These are phyloP conservation scores for Pyrenochaeta sp. DNA, from an alignment of 2,329 filamentous ascomycete genomes.

Conservation along the genomic window DNA sequence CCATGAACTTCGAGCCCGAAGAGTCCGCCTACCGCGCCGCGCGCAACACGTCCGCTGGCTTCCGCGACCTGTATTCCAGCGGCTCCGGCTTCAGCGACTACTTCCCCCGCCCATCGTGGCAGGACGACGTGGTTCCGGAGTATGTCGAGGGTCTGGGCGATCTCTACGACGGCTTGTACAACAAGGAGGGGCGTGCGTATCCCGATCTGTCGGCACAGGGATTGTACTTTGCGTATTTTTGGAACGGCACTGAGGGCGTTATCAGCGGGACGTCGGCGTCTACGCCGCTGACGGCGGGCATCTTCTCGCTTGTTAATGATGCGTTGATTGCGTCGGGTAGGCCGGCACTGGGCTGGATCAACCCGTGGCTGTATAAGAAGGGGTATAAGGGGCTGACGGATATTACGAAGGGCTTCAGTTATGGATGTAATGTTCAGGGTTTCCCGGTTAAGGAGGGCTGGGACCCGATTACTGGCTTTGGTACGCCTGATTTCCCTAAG, in stretches of 20 bases:
- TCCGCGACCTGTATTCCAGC: slow-evolving; percentile 61
- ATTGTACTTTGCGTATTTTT: slow-evolving; percentile 54
- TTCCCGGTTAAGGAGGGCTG: slow-evolving; percentile 46
- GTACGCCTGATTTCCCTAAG: slow-evolving; percentile 41
- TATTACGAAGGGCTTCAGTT: slow-evolving; percentile 47
- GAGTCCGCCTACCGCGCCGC: slow-evolving; percentile 52
- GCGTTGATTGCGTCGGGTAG: slow-evolving; percentile 61
- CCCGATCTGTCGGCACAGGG: slow-evolving; percentile 71
- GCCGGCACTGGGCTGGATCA: slow-evolving; percentile 63
- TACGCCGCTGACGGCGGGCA: slow-evolving; percentile 64
- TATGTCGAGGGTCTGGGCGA: slow-evolving; percentile 55
- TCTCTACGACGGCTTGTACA: slow-evolving; percentile 58
- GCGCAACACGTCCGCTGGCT: slow-evolving; percentile 38
- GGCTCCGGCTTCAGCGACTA: slow-evolving; percentile 59
- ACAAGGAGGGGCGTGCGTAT: slow-evolving; percentile 63
- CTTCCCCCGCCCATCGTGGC: slow-evolving; percentile 59
- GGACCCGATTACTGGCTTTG: slow-evolving; percentile 49
- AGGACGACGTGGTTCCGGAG: slow-evolving; percentile 52
- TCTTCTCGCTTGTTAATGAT: slow-evolving; percentile 70
- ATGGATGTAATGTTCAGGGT: slow-evolving; percentile 49
- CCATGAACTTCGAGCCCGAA: slow-evolving; percentile 62
- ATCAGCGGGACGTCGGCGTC: slow-evolving; percentile 64
- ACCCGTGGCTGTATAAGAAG: slow-evolving; percentile 65
- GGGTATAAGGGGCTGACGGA: slow-evolving; percentile 60
- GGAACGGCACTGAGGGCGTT: slow-evolving; percentile 48